These are phyloP conservation scores for Fraxinus latifolia DNA, from an alignment of 305 asterid species.

Conservation along the genomic window DNA sequence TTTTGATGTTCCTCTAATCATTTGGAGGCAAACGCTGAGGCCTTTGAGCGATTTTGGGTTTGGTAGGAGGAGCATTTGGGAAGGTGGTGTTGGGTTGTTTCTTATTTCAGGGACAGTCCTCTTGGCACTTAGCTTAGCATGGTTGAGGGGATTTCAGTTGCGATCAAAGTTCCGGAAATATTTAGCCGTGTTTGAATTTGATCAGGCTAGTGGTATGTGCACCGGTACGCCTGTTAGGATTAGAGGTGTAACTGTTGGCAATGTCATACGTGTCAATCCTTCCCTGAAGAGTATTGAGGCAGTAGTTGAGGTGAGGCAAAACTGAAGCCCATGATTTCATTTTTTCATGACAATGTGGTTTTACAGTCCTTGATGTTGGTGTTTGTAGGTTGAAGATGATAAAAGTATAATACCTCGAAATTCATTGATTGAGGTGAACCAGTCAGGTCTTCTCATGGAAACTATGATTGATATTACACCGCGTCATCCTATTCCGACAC, in stretches of 20 bases:
- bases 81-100: constrained; percentile 97
- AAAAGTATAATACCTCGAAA: constrained; percentile 75
- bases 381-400: constrained; percentile 80
- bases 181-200: constrained; percentile 80
- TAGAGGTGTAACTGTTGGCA: constrained; percentile 86
- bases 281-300: constrained; percentile 84
- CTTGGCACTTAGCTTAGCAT: constrained; percentile 78
- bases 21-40: constrained; percentile 79
- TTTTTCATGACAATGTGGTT: background rate
- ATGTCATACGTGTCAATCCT: constrained; percentile 81
- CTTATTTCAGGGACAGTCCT: constrained; percentile 73
- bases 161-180: constrained; percentile 79
- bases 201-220: constrained; percentile 86
- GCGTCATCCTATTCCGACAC: constrained; percentile 69
- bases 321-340: background rate
- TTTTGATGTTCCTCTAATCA: constrained; percentile 55
- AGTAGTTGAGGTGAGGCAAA: constrained; percentile 62
- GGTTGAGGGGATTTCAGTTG: constrained; percentile 88
- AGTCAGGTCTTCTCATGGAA: constrained; percentile 99
- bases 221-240: constrained; percentile 92
- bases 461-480: constrained; percentile 93
- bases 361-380: constrained; percentile 17
- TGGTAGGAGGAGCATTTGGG: constrained; percentile 94
- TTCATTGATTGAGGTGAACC: constrained; percentile 90
- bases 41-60: constrained; percentile 93